Percentiles rank a stretch among this genome's conserved stretches.
Conservation (phyloP, 2,329 filamentous ascomycete genomes). For the Tolypocladium tundrense region DNA sequence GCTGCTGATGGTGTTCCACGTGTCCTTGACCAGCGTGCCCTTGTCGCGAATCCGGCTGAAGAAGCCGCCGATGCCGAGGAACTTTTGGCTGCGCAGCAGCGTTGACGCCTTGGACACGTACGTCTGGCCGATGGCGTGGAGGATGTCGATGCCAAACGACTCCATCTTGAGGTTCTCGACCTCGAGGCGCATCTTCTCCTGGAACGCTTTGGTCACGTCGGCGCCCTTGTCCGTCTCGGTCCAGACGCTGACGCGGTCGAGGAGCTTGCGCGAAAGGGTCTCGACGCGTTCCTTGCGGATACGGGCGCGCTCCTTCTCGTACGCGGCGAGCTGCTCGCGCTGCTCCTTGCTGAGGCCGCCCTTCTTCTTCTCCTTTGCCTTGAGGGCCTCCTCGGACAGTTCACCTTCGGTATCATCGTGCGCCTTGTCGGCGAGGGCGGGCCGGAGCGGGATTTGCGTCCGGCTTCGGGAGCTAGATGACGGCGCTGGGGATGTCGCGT, state of each 20-base stretch:
- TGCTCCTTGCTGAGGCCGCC: slow-evolving; percentile 81
- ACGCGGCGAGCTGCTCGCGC: slow-evolving; percentile 78
- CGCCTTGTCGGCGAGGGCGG: slow-evolving; percentile 73
- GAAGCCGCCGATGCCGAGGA: slow-evolving; percentile 91
- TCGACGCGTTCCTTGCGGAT: slow-evolving; percentile 85
- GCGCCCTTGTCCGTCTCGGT: slow-evolving; percentile 87
- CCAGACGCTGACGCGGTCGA: slow-evolving; percentile 88
- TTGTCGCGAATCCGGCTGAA: slow-evolving; percentile 92
- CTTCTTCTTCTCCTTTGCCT: slow-evolving; percentile 69
- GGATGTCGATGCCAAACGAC: slow-evolving; percentile 89
- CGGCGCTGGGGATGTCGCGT: slow-evolving; percentile 29
- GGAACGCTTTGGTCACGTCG: slow-evolving; percentile 81
- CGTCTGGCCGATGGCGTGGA: slow-evolving; percentile 87
- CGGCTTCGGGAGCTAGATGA: slow-evolving; percentile 32
- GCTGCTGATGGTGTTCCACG: slow-evolving; percentile 93
- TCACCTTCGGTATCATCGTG: slow-evolving; percentile 62
- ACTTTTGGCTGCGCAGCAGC: slow-evolving; percentile 90
- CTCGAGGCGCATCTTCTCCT: slow-evolving; percentile 88
- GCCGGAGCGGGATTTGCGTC: slow-evolving; percentile 61
- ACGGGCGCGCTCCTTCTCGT: slow-evolving; percentile 73
- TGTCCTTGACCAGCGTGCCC: slow-evolving; percentile 93
- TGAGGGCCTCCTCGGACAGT: slow-evolving; percentile 46
- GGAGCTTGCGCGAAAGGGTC: slow-evolving; percentile 71
- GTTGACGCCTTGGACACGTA: slow-evolving; percentile 82
- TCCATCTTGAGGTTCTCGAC: slow-evolving; percentile 99